Conservation (phyloP, 768 basidiomycete species). For the Collybia mongolica region DNA sequence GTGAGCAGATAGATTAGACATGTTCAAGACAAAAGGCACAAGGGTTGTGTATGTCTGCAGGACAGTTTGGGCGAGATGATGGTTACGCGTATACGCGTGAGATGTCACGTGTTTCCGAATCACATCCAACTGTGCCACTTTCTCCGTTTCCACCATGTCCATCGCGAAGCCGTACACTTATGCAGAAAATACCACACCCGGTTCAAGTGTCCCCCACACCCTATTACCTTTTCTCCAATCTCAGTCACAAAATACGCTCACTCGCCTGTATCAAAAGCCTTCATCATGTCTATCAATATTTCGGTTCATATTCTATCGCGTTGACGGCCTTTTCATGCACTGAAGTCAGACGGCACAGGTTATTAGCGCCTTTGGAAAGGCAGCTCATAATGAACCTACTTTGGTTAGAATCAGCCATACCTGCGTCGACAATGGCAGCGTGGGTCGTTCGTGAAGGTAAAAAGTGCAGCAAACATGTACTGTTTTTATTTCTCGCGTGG, state of each 20-base stretch:
- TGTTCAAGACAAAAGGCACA: not conserved
- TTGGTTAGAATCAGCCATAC: slow-evolving; percentile 81
- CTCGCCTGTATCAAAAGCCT: slow-evolving; percentile 79
- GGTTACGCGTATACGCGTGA: not conserved
- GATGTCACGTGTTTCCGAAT: slow-evolving; percentile 6
- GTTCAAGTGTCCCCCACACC: slow-evolving; percentile 45
- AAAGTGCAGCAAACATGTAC: slow-evolving; percentile 45
- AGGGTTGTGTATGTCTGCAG: not conserved
- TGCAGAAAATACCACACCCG: slow-evolving; percentile 18
- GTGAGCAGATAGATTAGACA: slow-evolving; percentile 48
- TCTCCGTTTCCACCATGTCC: slow-evolving; percentile 16
- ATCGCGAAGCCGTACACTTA: slow-evolving; percentile 24
- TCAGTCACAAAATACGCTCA: slow-evolving; percentile 75
- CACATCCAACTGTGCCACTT: not conserved
- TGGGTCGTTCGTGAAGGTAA: slow-evolving; percentile 77
- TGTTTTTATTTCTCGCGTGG: slow-evolving; percentile 8
- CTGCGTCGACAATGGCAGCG: slow-evolving; percentile 62
- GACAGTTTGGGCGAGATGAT: not conserved
- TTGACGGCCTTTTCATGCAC: slow-evolving; percentile 16
- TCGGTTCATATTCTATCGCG: slow-evolving; percentile 47
- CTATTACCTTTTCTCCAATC: slow-evolving; percentile 78
- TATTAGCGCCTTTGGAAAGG: slow-evolving; percentile 75
- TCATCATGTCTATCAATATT: slow-evolving; percentile 91
- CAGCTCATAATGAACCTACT: slow-evolving; percentile 86
- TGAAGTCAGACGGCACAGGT: slow-evolving; percentile 35